Evolutionary conservation across 768 basidiomycete species (phyloP).

Genomic region (Antrodiella citrinella): DNA sequence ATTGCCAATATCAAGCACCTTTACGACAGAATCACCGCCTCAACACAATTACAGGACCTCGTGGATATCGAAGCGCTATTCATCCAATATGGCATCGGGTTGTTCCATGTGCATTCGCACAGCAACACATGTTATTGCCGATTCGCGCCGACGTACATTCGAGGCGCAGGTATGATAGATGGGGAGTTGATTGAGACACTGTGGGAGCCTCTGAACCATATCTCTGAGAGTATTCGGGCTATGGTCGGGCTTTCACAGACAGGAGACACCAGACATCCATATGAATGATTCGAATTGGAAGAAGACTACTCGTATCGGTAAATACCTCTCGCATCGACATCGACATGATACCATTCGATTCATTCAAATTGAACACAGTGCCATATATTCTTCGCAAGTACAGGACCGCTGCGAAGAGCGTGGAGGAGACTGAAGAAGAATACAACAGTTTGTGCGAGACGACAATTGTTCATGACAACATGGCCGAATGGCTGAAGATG

Average conservation of each 20-base stretch:
- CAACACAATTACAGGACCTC: too few relatives aligned
- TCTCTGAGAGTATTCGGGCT: conserved; percentile 15
- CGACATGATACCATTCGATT: too few relatives aligned
- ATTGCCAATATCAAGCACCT: conserved; percentile 12
- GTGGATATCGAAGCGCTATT: too few relatives aligned
- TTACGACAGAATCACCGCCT: neutral
- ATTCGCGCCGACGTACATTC: conserved; percentile 21
- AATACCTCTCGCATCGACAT: too few relatives aligned
- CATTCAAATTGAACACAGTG: too few relatives aligned
- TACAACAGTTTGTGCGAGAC: too few relatives aligned
- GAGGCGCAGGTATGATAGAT: conserved; percentile 21
- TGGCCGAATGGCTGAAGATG: too few relatives aligned
- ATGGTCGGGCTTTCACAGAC: conserved; percentile 13
- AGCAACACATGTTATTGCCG: conserved; percentile 17
- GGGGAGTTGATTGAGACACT: conserved; percentile 28
- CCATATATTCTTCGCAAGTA: too few relatives aligned
- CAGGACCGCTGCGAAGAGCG: too few relatives aligned
- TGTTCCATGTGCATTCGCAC: conserved; percentile 26
- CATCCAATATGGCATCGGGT: conserved; percentile 16
- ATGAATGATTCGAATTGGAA: conserved; percentile 29
- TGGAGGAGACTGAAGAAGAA: too few relatives aligned
- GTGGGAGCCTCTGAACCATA: conserved; percentile 24
- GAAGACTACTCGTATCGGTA: too few relatives aligned
- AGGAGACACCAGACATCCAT: conserved; percentile 23
- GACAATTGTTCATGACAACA: too few relatives aligned